Evolutionary conservation across 164 flowering plant genomes (phyloP), one percentile per base, ranked within the genome.

Genomic region (Dillenia turbinata): DNA sequence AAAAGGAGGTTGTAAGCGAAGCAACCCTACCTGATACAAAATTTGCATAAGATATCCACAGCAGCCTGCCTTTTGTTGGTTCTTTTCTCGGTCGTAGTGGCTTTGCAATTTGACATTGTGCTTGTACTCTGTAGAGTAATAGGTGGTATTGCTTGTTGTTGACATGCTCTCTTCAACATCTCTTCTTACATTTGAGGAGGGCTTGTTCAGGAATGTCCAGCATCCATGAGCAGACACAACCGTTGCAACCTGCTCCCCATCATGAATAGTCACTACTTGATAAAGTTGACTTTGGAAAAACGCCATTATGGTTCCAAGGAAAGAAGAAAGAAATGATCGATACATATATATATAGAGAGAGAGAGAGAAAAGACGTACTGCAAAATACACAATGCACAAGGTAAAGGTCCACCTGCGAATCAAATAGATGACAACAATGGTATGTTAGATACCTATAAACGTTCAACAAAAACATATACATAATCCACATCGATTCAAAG

Each of bases 351-450:
- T n/a, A n/a, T n/a, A n/a, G n/a, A n/a, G n/a, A n/a, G n/a, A n/a
- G n/a, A n/a, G n/a, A 5, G 9, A 44, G 15, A 22, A 9, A 48
- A n/a, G 60, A 63, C 77, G 64, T 84, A 91, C 96, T 84, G 75
- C 83, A 69, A 91, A 91, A 67, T 89, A 91, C 65, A 84, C 47
- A 62, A 73, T 78, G 62, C 87, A 88, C 50, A 91, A 66, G 14
- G 87, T 54, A 69, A 91, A 91, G 51, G 97, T 88, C 97, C 97
- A 91, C 87, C 95, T 90, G 57, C 22, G 7, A 19, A 69, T 45
- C 62, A 69, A 15, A 73, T 45, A 51, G 16, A 49, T 9, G 40
- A 56, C 9, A 13, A 56, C 12, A 56, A 60, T 47, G 8, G 12
- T 33, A 59, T 0, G 13, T 64, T 24, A 68, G 71, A 51, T 47